A percentile compares a stretch with the other conserved stretches of the same genome.
phyloP scores from a whole-genome alignment of 106 monocot genomes.

The Dendrobium catenatum region DNA sequence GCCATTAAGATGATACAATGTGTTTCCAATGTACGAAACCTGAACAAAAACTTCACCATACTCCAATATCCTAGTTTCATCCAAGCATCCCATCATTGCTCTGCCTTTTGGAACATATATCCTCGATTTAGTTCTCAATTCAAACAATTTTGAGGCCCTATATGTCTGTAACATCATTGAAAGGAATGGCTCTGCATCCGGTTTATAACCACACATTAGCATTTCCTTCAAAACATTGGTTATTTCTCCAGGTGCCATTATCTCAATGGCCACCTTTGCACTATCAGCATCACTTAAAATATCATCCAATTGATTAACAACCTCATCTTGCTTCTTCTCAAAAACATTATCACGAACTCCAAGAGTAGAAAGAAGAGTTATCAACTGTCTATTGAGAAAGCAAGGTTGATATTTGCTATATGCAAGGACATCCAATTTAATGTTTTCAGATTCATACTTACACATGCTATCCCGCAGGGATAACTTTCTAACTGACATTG shows the following conservation, averaged over 20 bases:
- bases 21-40: constrained; percentile 27
- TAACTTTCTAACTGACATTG: constrained; percentile 43
- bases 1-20: constrained; percentile 15
- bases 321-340: constrained; percentile 53
- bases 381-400: constrained; percentile 81
- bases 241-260: constrained; percentile 62
- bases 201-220: constrained; percentile 67
- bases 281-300: constrained; percentile 44
- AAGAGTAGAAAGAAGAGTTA: constrained; percentile 87
- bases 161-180: constrained; percentile 67
- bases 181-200: constrained; percentile 70
- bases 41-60: constrained; percentile 87
- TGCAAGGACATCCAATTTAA: constrained; percentile 68
- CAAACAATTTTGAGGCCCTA: constrained; percentile 58
- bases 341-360: constrained; percentile 65
- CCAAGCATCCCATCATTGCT: constrained; percentile 91
- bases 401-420: constrained; percentile 78
- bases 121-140: constrained; percentile 75
- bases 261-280: constrained; percentile 50
- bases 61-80: constrained; percentile 64
- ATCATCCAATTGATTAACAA: constrained; percentile 44
- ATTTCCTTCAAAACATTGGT: constrained; percentile 58
- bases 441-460: constrained; percentile 76
- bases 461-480: constrained; percentile 84
- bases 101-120: constrained; percentile 76